phyloP scores from a whole-genome alignment of 805 yeast genomes.

The Lachancea meyersii region DNA sequence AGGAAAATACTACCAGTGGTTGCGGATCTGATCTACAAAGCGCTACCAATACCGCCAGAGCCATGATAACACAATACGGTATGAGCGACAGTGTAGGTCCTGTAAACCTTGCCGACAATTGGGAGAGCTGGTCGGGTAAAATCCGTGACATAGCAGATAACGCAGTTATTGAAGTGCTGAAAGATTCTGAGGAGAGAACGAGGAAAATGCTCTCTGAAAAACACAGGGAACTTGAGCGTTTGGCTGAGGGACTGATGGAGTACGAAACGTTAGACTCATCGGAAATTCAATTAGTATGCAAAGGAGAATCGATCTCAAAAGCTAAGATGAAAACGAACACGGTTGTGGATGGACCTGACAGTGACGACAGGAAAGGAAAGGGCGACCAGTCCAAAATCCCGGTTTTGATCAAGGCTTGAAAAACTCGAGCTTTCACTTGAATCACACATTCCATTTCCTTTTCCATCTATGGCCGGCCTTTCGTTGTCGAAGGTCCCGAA shows the following conservation, averaged over 20 bases:
- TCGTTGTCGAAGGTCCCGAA: background rate
- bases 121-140: constrained; percentile 92
- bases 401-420: constrained; percentile 26
- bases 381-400: constrained; percentile 29
- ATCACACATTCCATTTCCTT: background rate
- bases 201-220: constrained; percentile 56
- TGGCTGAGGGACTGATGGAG: constrained; percentile 90
- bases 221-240: constrained; percentile 66
- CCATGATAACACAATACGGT: constrained; percentile 95
- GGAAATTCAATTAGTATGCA: constrained; percentile 81
- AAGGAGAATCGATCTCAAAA: constrained; percentile 69
- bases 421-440: background rate
- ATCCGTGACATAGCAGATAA: constrained; percentile 87
- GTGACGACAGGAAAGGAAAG: constrained; percentile 39
- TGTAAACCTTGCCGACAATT: constrained; percentile 76
- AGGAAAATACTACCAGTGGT: constrained; percentile 89
- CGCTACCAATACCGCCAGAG: constrained; percentile 90
- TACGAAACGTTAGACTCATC: constrained; percentile 90
- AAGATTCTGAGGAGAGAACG: constrained; percentile 75
- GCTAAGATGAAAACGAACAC: constrained; percentile 68
- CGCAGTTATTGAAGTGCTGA: constrained; percentile 73
- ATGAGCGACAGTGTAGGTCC: constrained; percentile 95
- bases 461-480: background rate
- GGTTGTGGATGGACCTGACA: constrained; percentile 53
- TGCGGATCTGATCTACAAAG: constrained; percentile 85